Percentiles rank a stretch among this genome's conserved stretches.
Conservation (phyloP, 371 early-diverging fungal species). For the Apophysomyces trapeziformis region DNA sequence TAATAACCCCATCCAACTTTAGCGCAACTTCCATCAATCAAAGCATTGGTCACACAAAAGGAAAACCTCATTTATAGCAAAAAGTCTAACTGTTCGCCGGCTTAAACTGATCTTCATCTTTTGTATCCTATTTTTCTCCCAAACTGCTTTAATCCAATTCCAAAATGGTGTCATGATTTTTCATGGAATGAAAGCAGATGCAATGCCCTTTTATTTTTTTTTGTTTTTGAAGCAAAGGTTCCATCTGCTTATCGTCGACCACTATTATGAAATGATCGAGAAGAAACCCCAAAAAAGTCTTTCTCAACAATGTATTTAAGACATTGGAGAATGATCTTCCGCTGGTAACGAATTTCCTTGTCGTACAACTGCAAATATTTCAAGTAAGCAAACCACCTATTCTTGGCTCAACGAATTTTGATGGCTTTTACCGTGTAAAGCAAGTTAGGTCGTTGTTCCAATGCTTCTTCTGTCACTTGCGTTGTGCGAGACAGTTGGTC, state of each 20-base stretch:
- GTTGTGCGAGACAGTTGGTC: slow-evolving; percentile 6
- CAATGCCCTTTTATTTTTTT: too few relatives aligned
- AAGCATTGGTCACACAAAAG: too few relatives aligned
- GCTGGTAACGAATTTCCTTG: slow-evolving; percentile 9
- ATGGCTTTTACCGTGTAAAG: slow-evolving; percentile 7
- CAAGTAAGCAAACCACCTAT: neutral
- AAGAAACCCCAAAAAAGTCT: slow-evolving; percentile 3
- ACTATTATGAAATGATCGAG: neutral
- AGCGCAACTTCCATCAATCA: too few relatives aligned
- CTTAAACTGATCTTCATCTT: too few relatives aligned
- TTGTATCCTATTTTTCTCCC: too few relatives aligned
- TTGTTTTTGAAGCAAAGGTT: too few relatives aligned
- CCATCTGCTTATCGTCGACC: neutral
- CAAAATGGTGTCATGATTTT: too few relatives aligned
- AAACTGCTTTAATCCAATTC: too few relatives aligned
- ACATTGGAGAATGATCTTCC: slow-evolving; percentile 8
- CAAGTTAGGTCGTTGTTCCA: slow-evolving; percentile 6
- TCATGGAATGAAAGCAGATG: too few relatives aligned
- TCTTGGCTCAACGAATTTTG: slow-evolving; percentile 1
- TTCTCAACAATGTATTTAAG: slow-evolving; percentile 1
- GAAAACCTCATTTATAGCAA: too few relatives aligned
- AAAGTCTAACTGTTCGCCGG: too few relatives aligned
- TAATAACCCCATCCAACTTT: too few relatives aligned
- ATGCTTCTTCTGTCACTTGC: slow-evolving; percentile 8
- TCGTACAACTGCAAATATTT: neutral